A percentile compares a stretch with the other conserved stretches of the same genome.
These are phyloP conservation scores for Parachaetomium inaequale DNA, from an alignment of 495 filamentous ascomycete genomes.

Conservation along the genomic window DNA sequence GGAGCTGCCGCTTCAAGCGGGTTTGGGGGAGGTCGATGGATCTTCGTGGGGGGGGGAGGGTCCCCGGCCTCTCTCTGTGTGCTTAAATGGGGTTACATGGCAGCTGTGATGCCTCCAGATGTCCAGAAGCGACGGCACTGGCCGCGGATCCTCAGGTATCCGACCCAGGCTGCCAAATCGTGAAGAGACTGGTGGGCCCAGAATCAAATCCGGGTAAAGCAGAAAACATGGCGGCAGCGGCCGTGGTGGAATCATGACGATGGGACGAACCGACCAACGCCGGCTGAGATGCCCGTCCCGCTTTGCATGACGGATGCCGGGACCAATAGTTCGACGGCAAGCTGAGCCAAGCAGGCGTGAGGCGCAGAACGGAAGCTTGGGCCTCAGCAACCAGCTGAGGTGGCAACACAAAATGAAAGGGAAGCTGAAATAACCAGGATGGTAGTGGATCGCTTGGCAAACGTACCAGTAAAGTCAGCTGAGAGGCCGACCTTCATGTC, in stretches of 20 bases:
- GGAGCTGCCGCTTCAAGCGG: background rate
- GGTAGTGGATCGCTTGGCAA: slow-evolving; percentile 6
- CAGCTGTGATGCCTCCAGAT: slow-evolving; percentile 8
- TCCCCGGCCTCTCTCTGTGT: background rate
- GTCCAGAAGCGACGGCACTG: background rate
- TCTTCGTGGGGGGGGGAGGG: background rate
- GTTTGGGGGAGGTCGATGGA: background rate
- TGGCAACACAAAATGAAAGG: background rate
- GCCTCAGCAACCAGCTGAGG: background rate
- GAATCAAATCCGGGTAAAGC: background rate
- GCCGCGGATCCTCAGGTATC: background rate
- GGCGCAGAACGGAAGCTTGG: background rate
- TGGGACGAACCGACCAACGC: background rate
- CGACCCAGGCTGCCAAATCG: background rate
- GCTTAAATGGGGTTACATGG: slow-evolving; percentile 19
- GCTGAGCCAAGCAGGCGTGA: background rate
- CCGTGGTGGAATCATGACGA: background rate
- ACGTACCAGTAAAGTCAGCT: slow-evolving; percentile 1
- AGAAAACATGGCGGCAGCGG: background rate
- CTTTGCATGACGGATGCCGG: background rate
- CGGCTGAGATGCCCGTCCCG: background rate
- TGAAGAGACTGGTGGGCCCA: background rate
- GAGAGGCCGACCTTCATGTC: background rate
- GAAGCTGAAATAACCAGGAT: slow-evolving; percentile 15
- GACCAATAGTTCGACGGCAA: background rate